Evolutionary conservation across 345 rosid species (phyloP), one percentile per base, ranked within the genome.

Genomic region (Cardamine resedifolia): DNA sequence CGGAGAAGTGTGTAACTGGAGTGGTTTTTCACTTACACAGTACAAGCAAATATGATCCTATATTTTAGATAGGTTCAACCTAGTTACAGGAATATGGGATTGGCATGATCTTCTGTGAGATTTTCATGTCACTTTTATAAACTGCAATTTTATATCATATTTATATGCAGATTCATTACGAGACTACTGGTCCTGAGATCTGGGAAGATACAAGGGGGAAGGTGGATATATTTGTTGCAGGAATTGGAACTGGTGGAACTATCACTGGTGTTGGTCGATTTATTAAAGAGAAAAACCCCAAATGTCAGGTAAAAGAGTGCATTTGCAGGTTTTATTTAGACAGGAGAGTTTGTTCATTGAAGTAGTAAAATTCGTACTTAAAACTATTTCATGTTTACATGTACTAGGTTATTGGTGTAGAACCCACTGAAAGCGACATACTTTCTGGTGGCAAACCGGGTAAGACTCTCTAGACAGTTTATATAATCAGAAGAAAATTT

Each of bases 181-280:
- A 86, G 83, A 88, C 94, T 61, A 88, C 94, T 61, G 94, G 94
- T 71, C 94, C 94, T 19, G 94, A 88, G 82, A 88, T 86, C 10
- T 88, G 94, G 94, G 88, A 85, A 64, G 91, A 86, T 74, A 87
- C 90, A 10, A 85, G 65, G 56, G 97, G 97, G 20, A 87, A 88
- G 75, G 90, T 90, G 63, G 96, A 92, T 75, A 83, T 82, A 62
- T 80, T 90, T 38, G 61, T 92, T 81, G 85, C 86, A 0, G 96
- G 93, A 55, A 84, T 92, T 67, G 97, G 98, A 77, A 92, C 97
- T 31, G 96, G 91, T 58, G 98, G 98, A 60, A 90, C 97, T n/a
- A 83, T 88, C 61, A 49, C 89, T 18, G 98, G 96, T 50, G 96
- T 78, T 68, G 98, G 97, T 27, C 83, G 63, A 67, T 92, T 61